phyloP scores from a whole-genome alignment of 2,329 filamentous ascomycete genomes.

The Fusarium odoratissimum region DNA sequence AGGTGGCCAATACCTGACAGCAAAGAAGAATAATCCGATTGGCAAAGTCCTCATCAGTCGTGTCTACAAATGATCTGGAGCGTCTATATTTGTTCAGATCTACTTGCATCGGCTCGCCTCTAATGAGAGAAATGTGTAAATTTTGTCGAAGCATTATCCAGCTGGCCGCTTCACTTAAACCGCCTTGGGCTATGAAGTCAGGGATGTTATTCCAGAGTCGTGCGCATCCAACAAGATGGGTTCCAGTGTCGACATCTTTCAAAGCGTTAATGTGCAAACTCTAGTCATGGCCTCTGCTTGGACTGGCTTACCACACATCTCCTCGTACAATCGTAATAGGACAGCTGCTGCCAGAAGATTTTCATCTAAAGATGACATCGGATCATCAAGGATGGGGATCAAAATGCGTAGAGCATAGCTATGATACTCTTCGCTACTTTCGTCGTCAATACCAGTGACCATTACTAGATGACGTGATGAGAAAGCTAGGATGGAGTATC shows the following conservation, averaged over 20 bases:
- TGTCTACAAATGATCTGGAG: constrained; percentile 41
- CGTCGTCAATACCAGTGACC: constrained; percentile 33
- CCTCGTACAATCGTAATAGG: constrained; percentile 54
- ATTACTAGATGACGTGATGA: constrained; percentile 40
- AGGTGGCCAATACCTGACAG: constrained; percentile 48
- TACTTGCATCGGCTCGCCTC: constrained; percentile 52
- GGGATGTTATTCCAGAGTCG: constrained; percentile 45
- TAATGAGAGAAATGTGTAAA: constrained; percentile 58
- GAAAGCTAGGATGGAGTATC: constrained; percentile 45
- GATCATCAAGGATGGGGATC: constrained; percentile 51
- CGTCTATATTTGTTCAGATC: constrained; percentile 50
- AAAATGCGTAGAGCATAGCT: constrained; percentile 55
- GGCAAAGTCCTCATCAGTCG: constrained; percentile 42
- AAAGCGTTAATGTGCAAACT: not conserved
- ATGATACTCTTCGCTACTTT: constrained; percentile 55
- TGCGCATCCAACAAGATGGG: constrained; percentile 45
- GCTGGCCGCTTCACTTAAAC: constrained; percentile 57
- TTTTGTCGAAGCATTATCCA: constrained; percentile 63
- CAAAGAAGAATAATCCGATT: constrained; percentile 46
- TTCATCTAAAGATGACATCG: constrained; percentile 50
- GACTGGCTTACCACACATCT: constrained; percentile 50
- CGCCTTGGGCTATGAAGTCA: constrained; percentile 43
- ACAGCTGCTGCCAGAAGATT: constrained; percentile 54
- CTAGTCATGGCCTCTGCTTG: rapidly evolving
- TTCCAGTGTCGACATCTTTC: constrained; percentile 43